phyloP scores from a whole-genome alignment of 495 filamentous ascomycete species.

The Penicillium bovifimosum region DNA sequence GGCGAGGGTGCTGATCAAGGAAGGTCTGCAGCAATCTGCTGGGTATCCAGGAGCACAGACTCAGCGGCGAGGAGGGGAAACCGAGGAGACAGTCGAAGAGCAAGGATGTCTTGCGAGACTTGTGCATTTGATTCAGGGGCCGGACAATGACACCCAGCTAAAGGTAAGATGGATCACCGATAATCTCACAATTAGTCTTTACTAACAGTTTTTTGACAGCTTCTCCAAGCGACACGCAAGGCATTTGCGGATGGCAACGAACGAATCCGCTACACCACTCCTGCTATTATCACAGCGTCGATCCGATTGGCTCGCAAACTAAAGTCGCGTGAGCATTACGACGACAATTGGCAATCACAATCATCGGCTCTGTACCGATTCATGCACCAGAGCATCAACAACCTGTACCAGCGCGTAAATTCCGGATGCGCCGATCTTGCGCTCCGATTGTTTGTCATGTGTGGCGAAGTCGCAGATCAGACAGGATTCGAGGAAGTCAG shows the following conservation, averaged over 20 bases:
- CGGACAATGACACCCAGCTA: constrained; percentile 89
- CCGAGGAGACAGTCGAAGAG: constrained; percentile 95
- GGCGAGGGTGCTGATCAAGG: constrained; percentile 83
- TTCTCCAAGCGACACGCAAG: constrained; percentile 83
- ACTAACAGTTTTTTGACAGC: constrained; percentile 38
- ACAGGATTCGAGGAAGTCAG: constrained; percentile 90
- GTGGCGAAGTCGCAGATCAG: constrained; percentile 89
- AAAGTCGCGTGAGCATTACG: constrained; percentile 88
- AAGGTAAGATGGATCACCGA: constrained; percentile 44
- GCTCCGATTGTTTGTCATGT: constrained; percentile 82
- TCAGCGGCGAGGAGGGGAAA: constrained; percentile 62
- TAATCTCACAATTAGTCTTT: neutral
- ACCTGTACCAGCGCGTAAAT: constrained; percentile 83
- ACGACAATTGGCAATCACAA: constrained; percentile 90
- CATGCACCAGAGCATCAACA: constrained; percentile 78
- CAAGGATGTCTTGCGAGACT: constrained; percentile 94
- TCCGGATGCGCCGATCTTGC: constrained; percentile 77
- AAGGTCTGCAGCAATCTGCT: constrained; percentile 77
- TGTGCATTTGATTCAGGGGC: constrained; percentile 75
- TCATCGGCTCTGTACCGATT: constrained; percentile 90
- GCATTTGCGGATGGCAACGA: constrained; percentile 91
- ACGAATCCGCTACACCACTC: constrained; percentile 89
- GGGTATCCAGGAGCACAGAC: constrained; percentile 75
- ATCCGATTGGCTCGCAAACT: constrained; percentile 84
- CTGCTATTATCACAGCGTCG: constrained; percentile 83